Percentiles rank a stretch among this genome's conserved stretches.
Conservation (phyloP, 306 rosid genomes). For the Vigna mungo region DNA sequence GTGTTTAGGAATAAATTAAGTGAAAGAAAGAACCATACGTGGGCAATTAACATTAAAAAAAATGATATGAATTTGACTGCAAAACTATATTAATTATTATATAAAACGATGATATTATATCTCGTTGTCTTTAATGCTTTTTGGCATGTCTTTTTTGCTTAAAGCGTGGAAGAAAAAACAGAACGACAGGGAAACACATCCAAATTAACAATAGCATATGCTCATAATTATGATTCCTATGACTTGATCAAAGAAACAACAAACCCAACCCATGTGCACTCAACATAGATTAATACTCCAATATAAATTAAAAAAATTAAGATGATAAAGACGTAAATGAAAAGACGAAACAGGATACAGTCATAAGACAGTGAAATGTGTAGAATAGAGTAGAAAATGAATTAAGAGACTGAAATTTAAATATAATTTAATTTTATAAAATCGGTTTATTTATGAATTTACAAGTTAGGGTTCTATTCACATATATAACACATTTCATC, state of each 20-base stretch:
- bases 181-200: conserved; percentile 6
- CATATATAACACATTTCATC: no score
- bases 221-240: not conserved
- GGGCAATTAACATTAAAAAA: conserved; percentile 6
- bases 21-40: not conserved
- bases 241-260: conserved; percentile 37
- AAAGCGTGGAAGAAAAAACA: not conserved
- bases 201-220: not conserved
- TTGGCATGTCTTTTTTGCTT: conserved; percentile 19
- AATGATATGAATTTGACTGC: not conserved
- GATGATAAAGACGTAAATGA: conserved; percentile 12
- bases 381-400: not conserved
- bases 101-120: not conserved
- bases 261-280: conserved; percentile 12
- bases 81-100: not conserved
- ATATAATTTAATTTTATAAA: no score
- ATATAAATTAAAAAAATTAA: not conserved
- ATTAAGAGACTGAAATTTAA: no score
- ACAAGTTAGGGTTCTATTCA: no score
- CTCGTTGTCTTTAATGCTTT: not conserved
- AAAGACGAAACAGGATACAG: conserved; percentile 1
- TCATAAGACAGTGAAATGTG: not conserved
- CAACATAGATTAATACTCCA: not conserved
- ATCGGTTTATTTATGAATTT: no score
- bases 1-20: not conserved